Conservation (phyloP, 108 stramenopile genomes). For the Fragilariopsis cylindrus region DNA sequence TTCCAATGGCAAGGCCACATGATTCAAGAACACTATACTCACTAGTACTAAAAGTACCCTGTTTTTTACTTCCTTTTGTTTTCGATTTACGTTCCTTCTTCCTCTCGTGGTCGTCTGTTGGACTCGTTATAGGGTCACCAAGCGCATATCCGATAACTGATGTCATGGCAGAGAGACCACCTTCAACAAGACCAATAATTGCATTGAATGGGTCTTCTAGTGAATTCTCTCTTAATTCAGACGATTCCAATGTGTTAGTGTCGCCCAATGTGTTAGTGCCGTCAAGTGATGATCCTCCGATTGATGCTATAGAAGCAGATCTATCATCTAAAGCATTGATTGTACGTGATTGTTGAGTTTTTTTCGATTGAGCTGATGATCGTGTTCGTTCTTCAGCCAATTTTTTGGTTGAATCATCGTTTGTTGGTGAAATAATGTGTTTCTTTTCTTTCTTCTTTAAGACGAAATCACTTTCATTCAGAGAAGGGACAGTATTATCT, state of each 20-base stretch:
- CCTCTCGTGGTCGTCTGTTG: neutral
- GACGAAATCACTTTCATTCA: too few relatives aligned
- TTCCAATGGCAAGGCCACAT: neutral
- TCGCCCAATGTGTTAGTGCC: neutral
- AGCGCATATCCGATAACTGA: constrained; percentile 24
- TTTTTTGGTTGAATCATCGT: neutral
- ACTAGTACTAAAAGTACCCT: too few relatives aligned
- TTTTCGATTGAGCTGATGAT: neutral
- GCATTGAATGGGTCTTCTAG: constrained; percentile 27
- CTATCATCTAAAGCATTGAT: neutral
- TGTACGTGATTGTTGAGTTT: neutral
- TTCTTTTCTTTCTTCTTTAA: neutral
- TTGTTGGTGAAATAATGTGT: too few relatives aligned
- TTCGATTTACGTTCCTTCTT: neutral
- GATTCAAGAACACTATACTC: constrained; percentile 10
- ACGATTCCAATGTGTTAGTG: constrained; percentile 8
- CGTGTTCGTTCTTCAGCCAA: neutral
- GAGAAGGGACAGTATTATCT: neutral
- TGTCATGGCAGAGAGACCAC: constrained; percentile 32
- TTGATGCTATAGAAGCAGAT: constrained; percentile 1
- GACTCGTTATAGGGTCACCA: neutral
- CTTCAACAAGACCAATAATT: constrained; percentile 29
- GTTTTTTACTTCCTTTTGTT: neutral
- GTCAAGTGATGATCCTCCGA: constrained; percentile 7
- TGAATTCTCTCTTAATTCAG: constrained; percentile 14